Base-by-base conservation (phyloP, 176 grass and related monocot species). In the Avena atlantica region DNA sequence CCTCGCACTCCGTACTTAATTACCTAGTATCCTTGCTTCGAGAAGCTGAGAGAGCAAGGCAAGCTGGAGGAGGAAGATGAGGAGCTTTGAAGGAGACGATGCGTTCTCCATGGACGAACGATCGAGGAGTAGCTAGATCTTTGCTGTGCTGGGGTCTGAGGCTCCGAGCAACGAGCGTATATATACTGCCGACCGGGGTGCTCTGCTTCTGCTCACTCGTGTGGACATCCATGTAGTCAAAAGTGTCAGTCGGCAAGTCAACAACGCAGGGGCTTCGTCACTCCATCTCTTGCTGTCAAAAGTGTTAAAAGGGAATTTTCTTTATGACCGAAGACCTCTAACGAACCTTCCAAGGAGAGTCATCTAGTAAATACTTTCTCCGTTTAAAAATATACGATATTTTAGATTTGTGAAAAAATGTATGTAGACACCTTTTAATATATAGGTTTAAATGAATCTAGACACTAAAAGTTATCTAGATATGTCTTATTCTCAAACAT, bases 191-290 rank as follows among this genome's bases (percentile, higher is more conserved):
- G 21, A 6, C 40, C 6, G 40, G 40, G 12, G 21, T 27, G 21
- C 47, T 75, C 48, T 27, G 21, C 47, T 75, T 75, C 48, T 27
- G 21, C 47, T 74, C 48, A 52, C 48, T 8, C 13, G 73, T 55
- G 74, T 76, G 74, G 74, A 76, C 74, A 55, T 34, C 49, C 14
- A 31, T 76, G 24, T 31, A 66, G 63, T 31, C 63, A 66, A 66
- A 34, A 69, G 66, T 69, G 66, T 37, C 66, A 69, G 66, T 37
- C 66, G 6, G 14, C 66, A 69, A 76, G 48, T 76, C 73, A 53
- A 76, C 48, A 31, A 31, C 2, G 21, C 8, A 29, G 49, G 8
- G 50, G 74, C 50, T 24, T 19, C 31, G 31, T 29, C 10, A 42
- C 74, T 29, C 49, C 48, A 76, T 34, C 24, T 52, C 25, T 76